These are phyloP conservation scores for Mycena alexandri DNA, from an alignment of 768 basidiomycete species.

Conservation along the genomic window DNA sequence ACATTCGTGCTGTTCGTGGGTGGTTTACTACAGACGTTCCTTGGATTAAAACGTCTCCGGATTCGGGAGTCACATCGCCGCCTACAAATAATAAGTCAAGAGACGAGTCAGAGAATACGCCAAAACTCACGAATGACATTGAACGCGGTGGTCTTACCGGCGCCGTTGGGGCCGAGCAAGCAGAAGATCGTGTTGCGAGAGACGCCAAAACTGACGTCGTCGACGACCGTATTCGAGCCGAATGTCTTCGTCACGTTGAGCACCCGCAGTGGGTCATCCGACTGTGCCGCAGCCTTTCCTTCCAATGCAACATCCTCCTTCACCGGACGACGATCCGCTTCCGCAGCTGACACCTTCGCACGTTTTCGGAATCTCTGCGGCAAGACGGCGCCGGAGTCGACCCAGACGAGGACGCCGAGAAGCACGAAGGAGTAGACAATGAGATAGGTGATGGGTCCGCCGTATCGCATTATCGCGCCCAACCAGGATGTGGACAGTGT, in stretches of 20 bases:
- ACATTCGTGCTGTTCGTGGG: constrained; percentile 72
- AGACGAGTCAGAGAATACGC: not conserved
- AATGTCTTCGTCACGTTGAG: constrained; percentile 74
- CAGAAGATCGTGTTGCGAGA: constrained; percentile 74
- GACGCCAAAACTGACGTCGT: constrained; percentile 80
- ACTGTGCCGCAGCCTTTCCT: constrained; percentile 59
- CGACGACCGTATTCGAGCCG: constrained; percentile 68
- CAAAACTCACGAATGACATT: constrained; percentile 77
- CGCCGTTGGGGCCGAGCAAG: constrained; percentile 85
- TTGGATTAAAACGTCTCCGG: constrained; percentile 77
- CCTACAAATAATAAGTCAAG: constrained; percentile 52
- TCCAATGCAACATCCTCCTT: constrained; percentile 69
- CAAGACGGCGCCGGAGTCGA: constrained; percentile 73
- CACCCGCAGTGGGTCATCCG: constrained; percentile 72
- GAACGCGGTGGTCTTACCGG: constrained; percentile 87
- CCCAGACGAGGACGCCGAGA: constrained; percentile 47
- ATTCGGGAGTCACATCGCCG: constrained; percentile 75
- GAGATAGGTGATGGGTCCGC: constrained; percentile 83
- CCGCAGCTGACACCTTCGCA: constrained; percentile 18
- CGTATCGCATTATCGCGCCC: constrained; percentile 70
- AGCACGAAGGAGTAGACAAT: constrained; percentile 70
- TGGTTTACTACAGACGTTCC: constrained; percentile 74
- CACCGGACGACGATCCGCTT: constrained; percentile 31
- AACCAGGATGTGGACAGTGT: constrained; percentile 61
- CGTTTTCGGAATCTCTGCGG: constrained; percentile 52